Base-by-base conservation (phyloP, 2,329 filamentous ascomycete genomes). In the Penicillium sp. region DNA sequence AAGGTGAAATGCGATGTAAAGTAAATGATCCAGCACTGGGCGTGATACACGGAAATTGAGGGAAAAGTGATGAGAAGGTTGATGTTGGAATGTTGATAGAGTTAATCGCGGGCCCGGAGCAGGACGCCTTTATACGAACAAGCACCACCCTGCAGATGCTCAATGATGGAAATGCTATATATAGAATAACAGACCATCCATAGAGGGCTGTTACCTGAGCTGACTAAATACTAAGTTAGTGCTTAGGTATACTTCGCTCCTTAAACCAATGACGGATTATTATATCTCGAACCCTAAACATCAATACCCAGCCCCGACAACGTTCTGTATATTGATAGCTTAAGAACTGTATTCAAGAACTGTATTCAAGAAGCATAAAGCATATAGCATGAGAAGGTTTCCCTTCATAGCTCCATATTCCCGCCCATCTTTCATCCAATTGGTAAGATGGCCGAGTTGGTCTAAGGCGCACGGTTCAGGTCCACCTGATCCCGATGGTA, bases 401-500 rank as follows among this genome's bases (percentile, higher is more conserved):
- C 4, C 31, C 12, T 2, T 33, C 12, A 33, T 33, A 33, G 6
- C 2, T 33, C 0, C 31, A 33, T 13, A 33, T 6, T 13, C 5
- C 10, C 12, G 2, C 0, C 12, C 12, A 0, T 33, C 31, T 33
- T 21, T 2, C 19, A 41, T 21, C 15, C 15, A 37, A 37, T 37
- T 37, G 35, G 35, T 33, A 71, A 71, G 69, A 71, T 71, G 69
- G 69, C 69, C 69, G 69, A 71, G 69, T 68, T 70, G 69, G 69
- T 71, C 69, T 59, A 71, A 70, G 69, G 69, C 69, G 69, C 66
- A 64, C 68, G 69, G 69, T 71, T 71, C 69, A 71, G 69, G 69
- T 67, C 52, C 48, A 67, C 65, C 64, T 67, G 63, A 63, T 65
- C 65, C 62, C 55, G 55, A 57, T 57, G 55, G 55, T 57, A 54